A percentile compares a stretch with the other conserved stretches of the same genome.
Conservation (phyloP, 2,329 filamentous ascomycete species). For the Fusarium aywerte region DNA sequence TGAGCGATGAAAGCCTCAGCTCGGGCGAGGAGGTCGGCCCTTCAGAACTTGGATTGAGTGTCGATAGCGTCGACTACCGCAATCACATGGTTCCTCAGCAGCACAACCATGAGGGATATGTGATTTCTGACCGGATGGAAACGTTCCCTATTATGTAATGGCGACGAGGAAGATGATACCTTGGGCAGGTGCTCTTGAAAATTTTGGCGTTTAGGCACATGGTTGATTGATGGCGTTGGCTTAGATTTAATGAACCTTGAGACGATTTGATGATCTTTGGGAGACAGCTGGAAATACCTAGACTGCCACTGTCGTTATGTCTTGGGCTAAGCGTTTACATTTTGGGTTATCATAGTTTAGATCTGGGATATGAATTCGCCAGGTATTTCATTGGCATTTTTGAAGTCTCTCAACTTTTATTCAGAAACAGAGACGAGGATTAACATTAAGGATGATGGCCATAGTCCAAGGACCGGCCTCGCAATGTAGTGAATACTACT, state of each 20-base stretch:
- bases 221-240: constrained; percentile 27
- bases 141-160: constrained; percentile 39
- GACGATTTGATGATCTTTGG: constrained; percentile 28
- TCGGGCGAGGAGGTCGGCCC: constrained; percentile 63
- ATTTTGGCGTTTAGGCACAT: not conserved
- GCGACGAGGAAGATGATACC: constrained; percentile 29
- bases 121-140: constrained; percentile 43
- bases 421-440: not conserved
- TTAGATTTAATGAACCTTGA: constrained; percentile 10
- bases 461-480: constrained; percentile 13
- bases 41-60: constrained; percentile 58
- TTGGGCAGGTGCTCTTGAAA: constrained; percentile 22
- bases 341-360: constrained; percentile 12
- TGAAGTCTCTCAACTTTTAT: not conserved
- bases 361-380: constrained; percentile 8
- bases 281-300: not conserved
- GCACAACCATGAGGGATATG: constrained; percentile 38
- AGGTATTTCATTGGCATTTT: constrained; percentile 10
- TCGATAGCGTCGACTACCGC: constrained; percentile 51
- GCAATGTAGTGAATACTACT: constrained; percentile 12
- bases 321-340: constrained; percentile 22
- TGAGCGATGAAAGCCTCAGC: constrained; percentile 69
- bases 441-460: constrained; percentile 12
- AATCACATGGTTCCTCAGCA: constrained; percentile 44
- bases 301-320: not conserved